Base-by-base conservation (phyloP, 2,329 filamentous ascomycete genomes). In the Fusarium ambrosium region DNA sequence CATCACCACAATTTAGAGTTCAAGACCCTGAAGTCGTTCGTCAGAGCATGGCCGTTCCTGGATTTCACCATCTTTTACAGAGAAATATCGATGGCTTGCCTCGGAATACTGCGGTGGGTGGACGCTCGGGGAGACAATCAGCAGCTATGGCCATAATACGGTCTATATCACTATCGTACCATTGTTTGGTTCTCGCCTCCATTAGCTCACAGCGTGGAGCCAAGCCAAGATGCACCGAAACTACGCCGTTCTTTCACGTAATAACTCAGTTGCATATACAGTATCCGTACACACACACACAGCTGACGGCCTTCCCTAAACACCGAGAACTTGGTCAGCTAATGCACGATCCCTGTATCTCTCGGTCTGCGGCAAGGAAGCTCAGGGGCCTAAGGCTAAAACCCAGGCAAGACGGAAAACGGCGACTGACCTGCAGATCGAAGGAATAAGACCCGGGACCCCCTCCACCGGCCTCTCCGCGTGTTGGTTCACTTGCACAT, bases 401-500 rank as follows among this genome's bases (percentile, higher is more conserved):
- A 24, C 37, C 29, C 37, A 18, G 41, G 41, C 32, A 55, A 34
- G 39, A 60, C 66, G 53, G 36, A 61, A 68, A 64, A 55, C n/a
- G 41, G 55, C 43, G 43, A 61, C 55, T 56, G 6, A 22, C 10
- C 14, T 66, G 67, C 37, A 45, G 67, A 69, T 66, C 67, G 11
- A 56, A 69, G 41, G 10, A 58, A 76, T 76, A 76, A 76, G 73
- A 72, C 62, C 55, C 55, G 55, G 56, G 48, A 27, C 62, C 60
- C 69, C 51, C 65, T 74, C 70, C 48, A 62, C 48, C 43, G 56
- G 45, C 10, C 32, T 27, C 53, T 27, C 51, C 34, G 51, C 34
- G 27, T 60, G 62, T 67, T 51, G 53, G 36, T 60, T 64, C 41
- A 65, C 41, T 59, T 48, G 51, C 53, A 68, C 43, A 70, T 63